A percentile compares a stretch with the other conserved stretches of the same genome.
Conservation (phyloP, 2,329 filamentous ascomycete species). For the Byssochlamys sp. region DNA sequence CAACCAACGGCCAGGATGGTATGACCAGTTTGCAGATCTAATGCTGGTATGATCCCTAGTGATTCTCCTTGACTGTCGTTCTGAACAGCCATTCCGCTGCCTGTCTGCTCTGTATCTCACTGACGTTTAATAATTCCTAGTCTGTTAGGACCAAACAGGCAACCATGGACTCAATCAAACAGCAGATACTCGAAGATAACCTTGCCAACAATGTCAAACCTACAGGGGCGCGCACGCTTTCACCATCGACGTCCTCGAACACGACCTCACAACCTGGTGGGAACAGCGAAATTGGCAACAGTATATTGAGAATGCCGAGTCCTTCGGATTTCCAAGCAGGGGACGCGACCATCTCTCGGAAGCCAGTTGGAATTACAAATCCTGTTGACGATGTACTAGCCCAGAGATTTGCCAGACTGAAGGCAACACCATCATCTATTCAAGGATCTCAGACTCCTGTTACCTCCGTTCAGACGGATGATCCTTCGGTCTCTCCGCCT, state of each 20-base stretch:
- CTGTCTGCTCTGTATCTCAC: not conserved
- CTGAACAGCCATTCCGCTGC: not conserved
- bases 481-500: slow-evolving; percentile 5
- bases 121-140: slow-evolving; percentile 8
- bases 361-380: slow-evolving; percentile 4
- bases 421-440: slow-evolving; percentile 14
- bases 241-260: slow-evolving; percentile 7
- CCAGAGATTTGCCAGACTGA: slow-evolving; percentile 34
- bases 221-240: slow-evolving; percentile 7
- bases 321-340: slow-evolving; percentile 28
- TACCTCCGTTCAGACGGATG: slow-evolving; percentile 7
- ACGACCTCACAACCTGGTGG: slow-evolving; percentile 7
- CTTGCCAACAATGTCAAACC: slow-evolving; percentile 20
- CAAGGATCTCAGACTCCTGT: slow-evolving; percentile 5
- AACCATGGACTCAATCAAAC: slow-evolving; percentile 33
- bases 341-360: slow-evolving; percentile 15
- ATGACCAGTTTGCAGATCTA: slow-evolving; percentile 42
- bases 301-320: slow-evolving; percentile 30
- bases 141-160: slow-evolving; percentile 33
- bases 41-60: slow-evolving; percentile 29
- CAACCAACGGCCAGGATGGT: slow-evolving; percentile 41
- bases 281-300: slow-evolving; percentile 17
- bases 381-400: slow-evolving; percentile 28
- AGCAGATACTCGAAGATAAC: slow-evolving; percentile 31
- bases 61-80: not conserved